Base-by-base conservation (phyloP, 345 rosid genomes). In the Dovyalis caffra region DNA sequence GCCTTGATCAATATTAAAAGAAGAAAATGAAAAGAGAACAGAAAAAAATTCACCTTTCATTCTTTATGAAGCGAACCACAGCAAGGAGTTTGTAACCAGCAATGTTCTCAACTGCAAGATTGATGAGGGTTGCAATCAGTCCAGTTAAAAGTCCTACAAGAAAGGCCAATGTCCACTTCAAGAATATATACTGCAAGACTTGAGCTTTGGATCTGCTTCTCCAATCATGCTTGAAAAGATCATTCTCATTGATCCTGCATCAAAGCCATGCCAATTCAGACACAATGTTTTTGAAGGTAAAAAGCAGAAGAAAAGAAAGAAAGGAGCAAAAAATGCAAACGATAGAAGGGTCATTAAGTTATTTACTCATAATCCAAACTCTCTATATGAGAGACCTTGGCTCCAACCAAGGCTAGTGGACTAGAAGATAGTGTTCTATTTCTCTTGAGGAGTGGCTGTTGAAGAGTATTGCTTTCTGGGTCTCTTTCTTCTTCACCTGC, bases 221-320 rank as follows among this genome's bases (percentile, higher is more conserved):
- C 98, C 98, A 92, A 62, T 94, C 98, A 75, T 94, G 97, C 83
- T 92, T 94, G 86, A 94, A 94, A 76, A 94, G 69, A 83, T 90
- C 98, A 64, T 91, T 94, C 77, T 94, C 98, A 78, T 92, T 92
- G 77, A 92, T 92, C 85, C 98, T 94, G 88, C 80, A 80, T 69
- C 26, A 25, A 34, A 70, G 2, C 21, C 15, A n/a, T 51, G 57
- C 62, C 71, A 72, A 34, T 20, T 35, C 40, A 20, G 37, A 33
- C 33, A 66, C 10, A 20, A 8, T 31, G 15, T 1, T 37, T 16
- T 43, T 20, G 9, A 74, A 67, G 26, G 14, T 12, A 73, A 74
- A 67, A 23, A 14, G 16, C 70, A 70, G n/a, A 72, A 2, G n/a
- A n/a, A n/a, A n/a, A n/a, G n/a, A n/a, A n/a, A n/a, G n/a, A n/a